Evolutionary conservation across 1,284 basidiomycete species (phyloP).

Genomic region (Coniferiporia sulphurascens): DNA sequence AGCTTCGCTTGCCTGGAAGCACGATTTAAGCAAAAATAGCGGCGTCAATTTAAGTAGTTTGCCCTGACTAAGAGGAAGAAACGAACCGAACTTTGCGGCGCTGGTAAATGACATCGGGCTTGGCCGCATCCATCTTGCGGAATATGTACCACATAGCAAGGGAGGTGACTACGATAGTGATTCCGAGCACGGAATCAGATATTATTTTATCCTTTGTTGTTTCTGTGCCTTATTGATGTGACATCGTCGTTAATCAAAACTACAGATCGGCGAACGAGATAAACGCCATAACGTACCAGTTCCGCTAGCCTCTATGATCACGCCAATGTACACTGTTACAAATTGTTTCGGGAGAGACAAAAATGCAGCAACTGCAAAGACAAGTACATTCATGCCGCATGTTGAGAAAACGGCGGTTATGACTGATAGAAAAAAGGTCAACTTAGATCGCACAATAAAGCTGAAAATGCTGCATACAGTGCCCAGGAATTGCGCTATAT

Average conservation of each 20-base stretch:
- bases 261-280: constrained; percentile 13
- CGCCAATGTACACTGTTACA: constrained; percentile 54
- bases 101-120: constrained; percentile 12
- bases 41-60: background rate
- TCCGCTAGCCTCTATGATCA: constrained; percentile 29
- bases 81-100: constrained; percentile 18
- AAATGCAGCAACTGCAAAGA: constrained; percentile 54
- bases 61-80: background rate
- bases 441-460: constrained; percentile 8
- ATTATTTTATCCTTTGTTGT: constrained; percentile 14
- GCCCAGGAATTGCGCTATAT: constrained; percentile 60
- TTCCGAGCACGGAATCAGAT: constrained; percentile 12
- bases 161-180: constrained; percentile 10
- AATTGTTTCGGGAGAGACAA: constrained; percentile 62
- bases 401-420: constrained; percentile 63
- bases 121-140: constrained; percentile 16
- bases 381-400: constrained; percentile 57
- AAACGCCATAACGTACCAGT: constrained; percentile 23
- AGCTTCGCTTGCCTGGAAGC: constrained; percentile 13
- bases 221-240: constrained; percentile 9
- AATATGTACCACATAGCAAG: constrained; percentile 18
- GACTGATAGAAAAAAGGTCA: constrained; percentile 28
- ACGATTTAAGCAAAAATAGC: background rate
- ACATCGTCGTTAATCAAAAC: background rate
- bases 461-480: constrained; percentile 34